Conservation (phyloP, 345 rosid species). For the Balakata baccata region DNA sequence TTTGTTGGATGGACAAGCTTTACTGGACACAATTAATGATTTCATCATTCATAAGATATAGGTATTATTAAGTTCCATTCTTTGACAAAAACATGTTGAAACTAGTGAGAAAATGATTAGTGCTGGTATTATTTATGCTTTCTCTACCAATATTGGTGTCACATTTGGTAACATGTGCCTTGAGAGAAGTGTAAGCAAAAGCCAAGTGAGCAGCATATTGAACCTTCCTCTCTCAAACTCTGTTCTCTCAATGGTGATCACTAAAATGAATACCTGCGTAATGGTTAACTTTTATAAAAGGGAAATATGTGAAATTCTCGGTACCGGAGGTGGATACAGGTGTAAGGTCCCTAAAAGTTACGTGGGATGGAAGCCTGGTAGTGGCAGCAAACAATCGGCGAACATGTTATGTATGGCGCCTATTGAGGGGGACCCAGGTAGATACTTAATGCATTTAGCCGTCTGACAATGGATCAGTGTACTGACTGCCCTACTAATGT, state of each 20-base stretch:
- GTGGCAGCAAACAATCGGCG: constrained; percentile 94
- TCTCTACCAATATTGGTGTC: neutral
- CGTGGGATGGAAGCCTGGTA: constrained; percentile 97
- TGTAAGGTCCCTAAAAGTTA: constrained; percentile 80
- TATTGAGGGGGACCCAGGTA: constrained; percentile 77
- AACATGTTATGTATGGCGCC: constrained; percentile 94
- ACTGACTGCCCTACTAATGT: constrained; percentile 4
- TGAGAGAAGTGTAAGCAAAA: constrained; percentile 2
- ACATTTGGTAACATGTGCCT: neutral
- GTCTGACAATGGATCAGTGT: constrained; percentile 4
- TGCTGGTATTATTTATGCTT: neutral
- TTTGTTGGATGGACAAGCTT: neutral
- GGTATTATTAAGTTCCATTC: neutral
- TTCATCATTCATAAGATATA: neutral
- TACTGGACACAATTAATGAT: neutral
- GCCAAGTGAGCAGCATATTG: neutral
- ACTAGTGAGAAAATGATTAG: neutral
- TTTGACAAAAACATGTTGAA: neutral
- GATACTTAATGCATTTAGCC: neutral
- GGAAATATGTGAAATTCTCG: constrained; percentile 13
- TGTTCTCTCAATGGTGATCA: neutral
- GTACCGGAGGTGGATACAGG: constrained; percentile 93
- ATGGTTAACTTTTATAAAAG: neutral
- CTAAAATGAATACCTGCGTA: neutral
- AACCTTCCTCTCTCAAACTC: neutral